Conservation (phyloP, 768 basidiomycete species). For the Trametes cinnabarina region DNA sequence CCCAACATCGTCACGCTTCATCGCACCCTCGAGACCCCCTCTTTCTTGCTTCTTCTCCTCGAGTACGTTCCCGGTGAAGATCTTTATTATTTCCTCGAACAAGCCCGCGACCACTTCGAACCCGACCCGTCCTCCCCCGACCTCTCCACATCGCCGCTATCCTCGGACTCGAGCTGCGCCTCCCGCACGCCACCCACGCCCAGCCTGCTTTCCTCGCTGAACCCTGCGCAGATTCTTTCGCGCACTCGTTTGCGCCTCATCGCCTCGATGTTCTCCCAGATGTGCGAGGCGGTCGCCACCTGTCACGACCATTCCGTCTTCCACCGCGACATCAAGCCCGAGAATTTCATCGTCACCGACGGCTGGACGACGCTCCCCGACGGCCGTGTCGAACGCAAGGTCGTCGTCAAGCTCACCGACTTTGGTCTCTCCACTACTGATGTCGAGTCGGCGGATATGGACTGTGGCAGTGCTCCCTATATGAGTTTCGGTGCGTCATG, state of each 20-base stretch:
- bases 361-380: constrained; percentile 56
- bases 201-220: constrained; percentile 80
- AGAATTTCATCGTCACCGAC: constrained; percentile 96
- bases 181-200: constrained; percentile 90
- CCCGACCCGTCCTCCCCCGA: constrained; percentile 36
- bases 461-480: constrained; percentile 97
- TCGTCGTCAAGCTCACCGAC: constrained; percentile 94
- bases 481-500: constrained; percentile 86
- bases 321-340: constrained; percentile 98
- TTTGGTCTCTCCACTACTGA: constrained; percentile 95
- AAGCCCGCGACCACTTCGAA: constrained; percentile 85
- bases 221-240: constrained; percentile 78
- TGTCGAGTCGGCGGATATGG: constrained; percentile 88
- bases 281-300: constrained; percentile 96
- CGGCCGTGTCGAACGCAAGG: constrained; percentile 72
- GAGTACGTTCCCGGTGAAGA: constrained; percentile 98
- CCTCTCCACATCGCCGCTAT: constrained; percentile 20
- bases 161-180: constrained; percentile 25
- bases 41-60: constrained; percentile 88
- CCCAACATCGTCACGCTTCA: constrained; percentile 94
- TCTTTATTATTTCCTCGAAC: constrained; percentile 97
- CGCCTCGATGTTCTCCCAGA: constrained; percentile 96
- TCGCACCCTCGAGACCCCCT: constrained; percentile 87
- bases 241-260: constrained; percentile 88
- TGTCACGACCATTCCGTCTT: constrained; percentile 91